Evolutionary conservation across 2,329 filamentous ascomycete genomes (phyloP).

Genomic region (Coccinonectria pachysandricola): DNA sequence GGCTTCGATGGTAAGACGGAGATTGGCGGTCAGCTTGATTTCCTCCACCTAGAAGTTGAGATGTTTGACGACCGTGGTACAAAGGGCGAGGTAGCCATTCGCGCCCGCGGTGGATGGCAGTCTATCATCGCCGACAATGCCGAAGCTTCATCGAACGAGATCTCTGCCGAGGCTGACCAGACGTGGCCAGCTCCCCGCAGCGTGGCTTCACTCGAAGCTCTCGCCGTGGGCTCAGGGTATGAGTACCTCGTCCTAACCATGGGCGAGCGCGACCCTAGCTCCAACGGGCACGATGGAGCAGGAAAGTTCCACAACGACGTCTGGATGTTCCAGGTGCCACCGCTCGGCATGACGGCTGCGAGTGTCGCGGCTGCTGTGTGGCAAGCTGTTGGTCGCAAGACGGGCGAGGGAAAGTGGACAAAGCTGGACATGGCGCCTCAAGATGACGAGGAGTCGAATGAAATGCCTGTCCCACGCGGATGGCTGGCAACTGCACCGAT

Average conservation of each 20-base stretch:
- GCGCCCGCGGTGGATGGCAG: conserved; percentile 44
- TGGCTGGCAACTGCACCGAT: conserved; percentile 48
- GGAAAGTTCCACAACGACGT: conserved; percentile 49
- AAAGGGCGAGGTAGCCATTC: conserved; percentile 39
- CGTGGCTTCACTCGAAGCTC: conserved; percentile 42
- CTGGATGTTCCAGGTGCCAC: conserved; percentile 54
- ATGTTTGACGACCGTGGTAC: conserved; percentile 40
- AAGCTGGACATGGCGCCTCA: conserved; percentile 35
- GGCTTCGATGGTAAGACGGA: conserved; percentile 65
- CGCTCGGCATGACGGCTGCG: conserved; percentile 42
- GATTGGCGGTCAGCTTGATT: conserved; percentile 62
- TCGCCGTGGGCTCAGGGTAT: conserved; percentile 48
- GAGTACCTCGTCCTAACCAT: conserved; percentile 54
- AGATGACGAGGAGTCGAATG: conserved; percentile 40
- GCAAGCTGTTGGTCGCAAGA: conserved; percentile 40
- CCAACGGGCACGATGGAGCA: conserved; percentile 37
- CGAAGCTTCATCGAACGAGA: conserved; percentile 25
- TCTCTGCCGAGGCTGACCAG: conserved; percentile 24
- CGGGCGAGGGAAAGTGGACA: conserved; percentile 50
- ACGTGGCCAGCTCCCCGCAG: conserved; percentile 43
- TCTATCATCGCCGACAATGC: conserved; percentile 32
- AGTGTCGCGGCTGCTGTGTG: conserved; percentile 46
- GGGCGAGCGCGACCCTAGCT: conserved; percentile 43
- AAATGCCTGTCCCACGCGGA: conserved; percentile 42
- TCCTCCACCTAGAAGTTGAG: conserved; percentile 48